Evolutionary conservation across 1,284 basidiomycete genomes (phyloP), one percentile per base, ranked within the genome.

Genomic region (Takashimella koratensis): DNA sequence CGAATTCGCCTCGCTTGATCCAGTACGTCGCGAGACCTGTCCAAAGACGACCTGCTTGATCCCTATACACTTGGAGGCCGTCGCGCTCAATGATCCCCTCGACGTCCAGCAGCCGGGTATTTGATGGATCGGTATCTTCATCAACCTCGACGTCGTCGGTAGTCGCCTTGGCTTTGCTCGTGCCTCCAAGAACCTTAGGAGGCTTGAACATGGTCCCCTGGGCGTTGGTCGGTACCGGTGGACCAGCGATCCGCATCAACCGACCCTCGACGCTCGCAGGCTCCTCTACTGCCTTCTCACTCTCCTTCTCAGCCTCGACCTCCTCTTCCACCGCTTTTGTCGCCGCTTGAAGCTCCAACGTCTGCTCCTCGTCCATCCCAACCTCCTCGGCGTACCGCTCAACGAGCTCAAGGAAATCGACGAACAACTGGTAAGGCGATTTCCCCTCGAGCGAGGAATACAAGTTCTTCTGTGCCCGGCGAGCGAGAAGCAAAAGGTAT

Each of bases 1-100:
- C 93, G 67, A 99, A 94, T 70, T 98, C 95, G 59, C 84, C 90
- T 2, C 92, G 85, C 77, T 97, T 96, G 78, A 96, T 94, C 93
- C 94, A 98, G 72, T 96, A 98, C 0, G 95, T 98, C 3, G 95
- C 95, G 36, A 98, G 76, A 0, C 95, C 95, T 3, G 92, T 90
- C 93, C 94, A 99, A 12, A 99, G 78, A 30, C 91, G 84, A 10
- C 96, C 96, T 1, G 93, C 90, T 77, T 98, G 95, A 74, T 99
- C 96, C 67, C 91, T 90, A 76, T 96, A 98, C 13, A 90, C 79
- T 3, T 81, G 81, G 30, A 99, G 78, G 6, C 95, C 96, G 63
- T 98, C 92, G 49, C 84, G 82, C 40, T 83, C 82, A 36, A 98
- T 83, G 58, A 98, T 87, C 22, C 79, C 78, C 64, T 94, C 91